Evolutionary conservation across 2,329 filamentous ascomycete species (phyloP).

Genomic region (Fusarium palustre): DNA sequence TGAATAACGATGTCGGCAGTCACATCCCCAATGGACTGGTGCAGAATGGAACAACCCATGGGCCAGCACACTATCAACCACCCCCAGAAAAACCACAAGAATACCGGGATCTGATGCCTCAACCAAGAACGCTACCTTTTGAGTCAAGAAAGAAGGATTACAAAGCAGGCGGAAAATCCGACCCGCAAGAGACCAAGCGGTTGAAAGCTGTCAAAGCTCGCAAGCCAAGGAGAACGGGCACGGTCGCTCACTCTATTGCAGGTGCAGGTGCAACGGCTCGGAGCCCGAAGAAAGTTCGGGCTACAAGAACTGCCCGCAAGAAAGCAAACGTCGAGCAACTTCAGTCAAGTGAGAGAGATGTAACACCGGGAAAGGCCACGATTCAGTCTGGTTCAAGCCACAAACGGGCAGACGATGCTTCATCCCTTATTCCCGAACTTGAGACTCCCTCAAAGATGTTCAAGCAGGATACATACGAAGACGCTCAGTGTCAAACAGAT

Average conservation of each 20-base stretch:
- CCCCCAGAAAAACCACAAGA: background rate
- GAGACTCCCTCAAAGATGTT: background rate
- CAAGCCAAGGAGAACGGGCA: background rate
- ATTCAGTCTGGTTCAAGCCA: background rate
- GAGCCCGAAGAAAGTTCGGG: background rate
- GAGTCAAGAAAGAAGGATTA: conserved; percentile 3
- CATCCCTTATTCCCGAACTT: background rate
- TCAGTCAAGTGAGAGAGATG: background rate
- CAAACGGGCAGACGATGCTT: background rate
- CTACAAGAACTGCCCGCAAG: background rate
- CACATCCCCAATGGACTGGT: background rate
- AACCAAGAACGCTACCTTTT: conserved; percentile 50
- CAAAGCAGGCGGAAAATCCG: background rate
- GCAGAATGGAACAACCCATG: conserved; percentile 5
- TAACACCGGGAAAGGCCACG: background rate
- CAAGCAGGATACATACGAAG: conserved; percentile 2
- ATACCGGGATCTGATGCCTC: conserved; percentile 50
- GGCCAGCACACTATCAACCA: background rate
- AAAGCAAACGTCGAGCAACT: background rate
- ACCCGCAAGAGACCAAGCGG: background rate
- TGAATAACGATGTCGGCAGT: background rate
- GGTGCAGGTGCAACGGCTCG: background rate
- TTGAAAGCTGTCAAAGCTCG: background rate
- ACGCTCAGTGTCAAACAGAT: conserved; percentile 33
- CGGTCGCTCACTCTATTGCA: background rate